Evolutionary conservation across 164 flowering plant genomes (phyloP), one percentile per base, ranked within the genome.

Genomic region (Chimonanthus salicifolius): DNA sequence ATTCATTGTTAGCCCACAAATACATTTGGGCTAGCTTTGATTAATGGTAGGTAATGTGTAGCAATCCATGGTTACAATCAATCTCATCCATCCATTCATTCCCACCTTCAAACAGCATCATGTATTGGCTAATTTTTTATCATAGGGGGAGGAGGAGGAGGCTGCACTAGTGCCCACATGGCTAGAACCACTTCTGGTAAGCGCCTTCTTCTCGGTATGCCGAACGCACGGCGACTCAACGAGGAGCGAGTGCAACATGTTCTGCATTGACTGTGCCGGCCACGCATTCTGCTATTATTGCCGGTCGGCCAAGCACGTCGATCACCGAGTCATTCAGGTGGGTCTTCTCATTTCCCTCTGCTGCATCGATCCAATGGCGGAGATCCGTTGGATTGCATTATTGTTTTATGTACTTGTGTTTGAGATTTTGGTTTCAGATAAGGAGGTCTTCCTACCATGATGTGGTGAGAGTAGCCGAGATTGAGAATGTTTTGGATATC

Each of bases 401-500:
- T 3, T 64, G 11, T 21, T 54, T 15, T 20, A 64, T 9, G 21
- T 7, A 46, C 13, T 64, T n/a, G 13, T 16, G 60, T 68, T 10
- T 11, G 33, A 33, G 44, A 33, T 18, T n/a, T 5, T 43, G 49
- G 21, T 20, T 71, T 63, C 78, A 94, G 99, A 94, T 94, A 83
- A 80, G 99, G 83, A 72, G 99, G 78, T 94, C 99, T 4, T 94
- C 99, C 16, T 94, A 94, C 72, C 99, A 94, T 69, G 99, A 92
- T 80, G 99, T 94, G 50, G 99, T 94, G 85, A 85, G 99, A 75
- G 96, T 91, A 18, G 58, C 87, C 45, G 99, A 94, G 78, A 84
- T 94, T 72, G 88, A 90, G 75, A 87, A 81, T 74, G 88, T 82
- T 21, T 58, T 94, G 78, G 96, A 94, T 74, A 90, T 91, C 68